Evolutionary conservation across 306 rosid species (phyloP).

Genomic region (Quercus parvula): DNA sequence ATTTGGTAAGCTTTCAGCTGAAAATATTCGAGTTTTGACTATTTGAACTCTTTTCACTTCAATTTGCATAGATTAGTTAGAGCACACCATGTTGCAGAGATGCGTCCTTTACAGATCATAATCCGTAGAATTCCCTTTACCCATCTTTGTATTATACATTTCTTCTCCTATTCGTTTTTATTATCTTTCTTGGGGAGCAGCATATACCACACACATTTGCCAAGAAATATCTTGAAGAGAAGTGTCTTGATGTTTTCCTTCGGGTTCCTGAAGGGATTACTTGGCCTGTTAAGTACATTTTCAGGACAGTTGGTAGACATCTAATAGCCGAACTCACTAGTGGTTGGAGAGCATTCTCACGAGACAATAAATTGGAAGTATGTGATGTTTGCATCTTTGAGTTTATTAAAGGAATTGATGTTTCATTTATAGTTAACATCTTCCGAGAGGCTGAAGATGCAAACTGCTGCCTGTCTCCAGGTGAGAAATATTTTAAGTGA

Average conservation of each 20-base stretch:
- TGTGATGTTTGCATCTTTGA: constrained; percentile 7
- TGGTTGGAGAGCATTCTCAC: not conserved
- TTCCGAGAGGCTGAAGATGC: not conserved
- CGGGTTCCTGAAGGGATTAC: not conserved
- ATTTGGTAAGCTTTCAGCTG: not conserved
- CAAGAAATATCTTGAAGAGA: not conserved
- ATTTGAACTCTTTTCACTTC: not conserved
- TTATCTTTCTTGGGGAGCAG: not conserved
- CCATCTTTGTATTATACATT: no score
- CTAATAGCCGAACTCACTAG: not conserved
- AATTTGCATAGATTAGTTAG: no score
- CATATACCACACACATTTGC: not conserved
- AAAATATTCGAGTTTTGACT: no score
- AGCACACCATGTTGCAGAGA: no score
- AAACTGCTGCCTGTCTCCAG: not conserved
- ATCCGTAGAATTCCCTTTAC: no score
- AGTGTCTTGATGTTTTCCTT: not conserved
- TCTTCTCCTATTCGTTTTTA: not conserved
- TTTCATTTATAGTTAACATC: not conserved
- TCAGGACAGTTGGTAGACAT: not conserved
- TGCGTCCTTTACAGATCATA: no score
- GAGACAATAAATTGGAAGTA: not conserved
- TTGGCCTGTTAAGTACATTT: not conserved
- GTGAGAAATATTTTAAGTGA: not conserved
- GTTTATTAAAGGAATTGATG: not conserved